Evolutionary conservation across 2,329 filamentous ascomycete genomes (phyloP), one percentile per base, ranked within the genome.

Genomic region (Pestalotiopsis sp.): DNA sequence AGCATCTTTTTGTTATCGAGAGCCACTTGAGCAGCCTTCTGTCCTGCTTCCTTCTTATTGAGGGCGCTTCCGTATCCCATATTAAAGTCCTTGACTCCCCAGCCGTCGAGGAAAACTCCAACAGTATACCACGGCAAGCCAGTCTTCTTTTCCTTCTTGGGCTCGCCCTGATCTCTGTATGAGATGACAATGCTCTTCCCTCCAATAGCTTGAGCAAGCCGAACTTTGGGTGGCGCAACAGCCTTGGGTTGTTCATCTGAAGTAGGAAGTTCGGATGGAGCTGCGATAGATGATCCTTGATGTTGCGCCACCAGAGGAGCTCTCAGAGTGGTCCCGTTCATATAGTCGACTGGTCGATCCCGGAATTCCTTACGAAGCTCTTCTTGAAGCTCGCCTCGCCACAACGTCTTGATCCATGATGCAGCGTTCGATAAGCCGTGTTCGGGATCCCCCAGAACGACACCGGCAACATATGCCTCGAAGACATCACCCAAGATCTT

Each of bases 401-500:
- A 98, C 0, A 98, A 81, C 7, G 85, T 81, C 64, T 88, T 90
- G 59, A 98, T 81, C 94, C 94, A 98, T 14, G 84, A 77, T 64
- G 91, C 85, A 1, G 87, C 90, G 1, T 83, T 84, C 7, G 78
- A 70, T 60, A 91, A 86, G 1, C 94, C 94, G 60, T 88, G 77
- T 3, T 81, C 78, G 0, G 88, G 84, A 73, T 94, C 87, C 1
- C 91, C 89, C 2, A 93, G 81, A 40, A 97, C 86, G 5, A 94
- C 80, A 3, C 92, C 94, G 9, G 92, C 94, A 17, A 97, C 88
- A 73, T 97, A 98, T 0, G 95, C 92, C 78, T 98, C 95, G 73
- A 98, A 97, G 20, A 98, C 86, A 76, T 98, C 95, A 9, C 91
- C 94, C 67, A 92, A 84, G 10, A 94, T 89, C 78, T 98, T 98